Evolutionary conservation across 345 rosid species (phyloP), one percentile per base, ranked within the genome.

Genomic region (Brassica incana): DNA sequence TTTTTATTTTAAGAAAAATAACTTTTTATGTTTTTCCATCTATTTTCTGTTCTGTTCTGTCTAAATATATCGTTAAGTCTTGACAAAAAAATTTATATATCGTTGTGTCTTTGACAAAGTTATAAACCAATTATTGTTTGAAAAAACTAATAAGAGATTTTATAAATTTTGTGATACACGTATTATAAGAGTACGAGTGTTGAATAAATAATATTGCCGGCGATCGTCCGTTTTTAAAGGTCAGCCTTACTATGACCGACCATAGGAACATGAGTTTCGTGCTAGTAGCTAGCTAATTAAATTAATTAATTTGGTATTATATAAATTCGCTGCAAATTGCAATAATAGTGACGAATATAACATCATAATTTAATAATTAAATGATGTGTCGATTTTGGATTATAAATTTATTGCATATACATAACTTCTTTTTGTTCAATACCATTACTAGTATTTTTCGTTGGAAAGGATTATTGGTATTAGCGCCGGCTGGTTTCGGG

Each of bases 71-170:
- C 66, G n/a, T 30, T 32, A 30, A 73, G 32, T 29, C 32, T 29
- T 29, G 32, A 29, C 32, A 29, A 29, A 29, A 29, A 29, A 29
- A 29, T 1, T 20, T 11, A 48, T 15, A 29, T 25, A 23, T 65
- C 66, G n/a, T 30, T 32, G 20, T 66, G 61, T 67, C 68, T 45
- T 60, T 43, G 25, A 62, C 14, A 65, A 66, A 67, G 65, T 68
- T 62, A 62, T 11, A 74, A 68, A 52, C 63, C 82, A 67, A 79
- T 79, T 79, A 74, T 73, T 72, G 67, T 78, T 78, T 25, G 14
- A 4, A 52, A 64, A 40, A 27, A 48, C 18, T 7, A 18, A 56
- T 20, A 27, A 63, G 36, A 27, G 35, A 14, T 65, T 50, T 63
- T 56, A 58, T 58, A 27, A 59, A 38, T 32, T 11, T 65, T 10